Conservation (phyloP, 2,329 filamentous ascomycete genomes). For the Aspergillus jensenii region DNA sequence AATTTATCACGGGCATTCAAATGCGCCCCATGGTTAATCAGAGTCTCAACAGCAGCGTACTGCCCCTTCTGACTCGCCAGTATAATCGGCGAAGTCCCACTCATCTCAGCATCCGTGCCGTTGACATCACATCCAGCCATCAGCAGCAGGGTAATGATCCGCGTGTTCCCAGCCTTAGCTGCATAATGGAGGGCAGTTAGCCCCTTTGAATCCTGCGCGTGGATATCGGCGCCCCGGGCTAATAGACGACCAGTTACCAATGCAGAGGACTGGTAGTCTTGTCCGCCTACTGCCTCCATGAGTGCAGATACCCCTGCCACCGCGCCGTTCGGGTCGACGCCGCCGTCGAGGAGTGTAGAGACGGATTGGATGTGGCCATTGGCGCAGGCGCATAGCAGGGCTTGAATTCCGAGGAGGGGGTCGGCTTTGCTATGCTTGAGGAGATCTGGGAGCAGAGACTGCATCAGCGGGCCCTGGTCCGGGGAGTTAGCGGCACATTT, state of each 20-base stretch:
- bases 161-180: background rate
- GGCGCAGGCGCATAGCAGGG: background rate
- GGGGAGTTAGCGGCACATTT: background rate
- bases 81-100: background rate
- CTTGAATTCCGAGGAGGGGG: background rate
- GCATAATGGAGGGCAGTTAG: background rate
- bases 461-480: background rate
- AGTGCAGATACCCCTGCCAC: background rate
- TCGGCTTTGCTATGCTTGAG: background rate
- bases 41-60: background rate
- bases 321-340: background rate
- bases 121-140: background rate
- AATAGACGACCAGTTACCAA: background rate
- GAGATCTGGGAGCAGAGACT: background rate
- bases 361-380: background rate
- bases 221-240: background rate
- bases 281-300: background rate
- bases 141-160: background rate
- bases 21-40: background rate
- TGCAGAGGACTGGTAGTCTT: background rate
- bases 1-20: background rate
- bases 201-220: background rate
- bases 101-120: background rate
- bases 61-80: background rate
- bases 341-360: background rate